Percentiles rank a stretch among this genome's conserved stretches.
Conservation (phyloP, 2,329 filamentous ascomycete genomes). For the Trichoderma semiorbis region DNA sequence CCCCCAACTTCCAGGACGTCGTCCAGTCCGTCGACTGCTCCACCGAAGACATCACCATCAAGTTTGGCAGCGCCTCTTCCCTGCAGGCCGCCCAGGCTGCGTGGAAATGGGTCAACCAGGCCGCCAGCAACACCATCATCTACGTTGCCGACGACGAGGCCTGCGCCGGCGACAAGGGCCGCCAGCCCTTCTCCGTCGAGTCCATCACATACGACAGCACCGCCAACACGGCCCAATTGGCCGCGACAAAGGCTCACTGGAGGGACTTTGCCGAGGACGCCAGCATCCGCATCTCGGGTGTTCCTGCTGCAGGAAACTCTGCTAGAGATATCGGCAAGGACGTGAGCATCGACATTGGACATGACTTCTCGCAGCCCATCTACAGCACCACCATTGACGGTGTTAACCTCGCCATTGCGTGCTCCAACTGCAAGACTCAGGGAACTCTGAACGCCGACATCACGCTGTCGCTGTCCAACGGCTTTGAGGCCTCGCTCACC, state of each 20-base stretch:
- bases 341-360: not conserved
- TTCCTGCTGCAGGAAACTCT: not conserved
- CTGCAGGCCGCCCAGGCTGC: slow-evolving; percentile 4
- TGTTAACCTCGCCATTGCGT: not conserved
- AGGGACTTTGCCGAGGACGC: slow-evolving; percentile 8
- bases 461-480: slow-evolving; percentile 2
- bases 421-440: slow-evolving; percentile 12
- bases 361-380: slow-evolving; percentile 9
- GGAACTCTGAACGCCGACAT: slow-evolving; percentile 7
- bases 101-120: slow-evolving; percentile 14
- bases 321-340: not conserved
- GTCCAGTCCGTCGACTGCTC: slow-evolving; percentile 13
- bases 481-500: slow-evolving; percentile 3
- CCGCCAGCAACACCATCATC: slow-evolving; percentile 4
- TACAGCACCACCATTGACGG: not conserved
- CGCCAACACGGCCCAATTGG: not conserved
- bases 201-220: slow-evolving; percentile 3
- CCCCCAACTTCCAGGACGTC: slow-evolving; percentile 1
- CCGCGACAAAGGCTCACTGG: not conserved
- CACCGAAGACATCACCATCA: slow-evolving; percentile 8
- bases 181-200: slow-evolving; percentile 14
- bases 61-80: not conserved
- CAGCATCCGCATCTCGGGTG: slow-evolving; percentile 4
- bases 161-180: slow-evolving; percentile 9
- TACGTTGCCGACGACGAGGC: slow-evolving; percentile 10